Base-by-base conservation (phyloP, 352 stramenopile species). In the Globisporangium irregulare region DNA sequence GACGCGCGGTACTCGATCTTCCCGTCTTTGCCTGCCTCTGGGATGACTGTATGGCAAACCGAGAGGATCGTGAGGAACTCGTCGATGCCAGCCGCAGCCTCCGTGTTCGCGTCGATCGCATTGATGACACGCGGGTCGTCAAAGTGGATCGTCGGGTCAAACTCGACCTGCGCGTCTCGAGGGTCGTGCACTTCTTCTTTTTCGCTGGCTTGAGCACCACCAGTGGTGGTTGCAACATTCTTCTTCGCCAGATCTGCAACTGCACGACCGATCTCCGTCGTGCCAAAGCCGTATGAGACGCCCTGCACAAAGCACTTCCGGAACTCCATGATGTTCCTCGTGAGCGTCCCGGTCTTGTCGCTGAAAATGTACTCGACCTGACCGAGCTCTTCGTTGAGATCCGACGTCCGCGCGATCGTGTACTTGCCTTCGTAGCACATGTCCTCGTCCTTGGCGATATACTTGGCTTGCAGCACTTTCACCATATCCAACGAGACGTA, bases 331-430 rank as follows among this genome's bases (percentile, higher is more conserved):
- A 99, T 91, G 82, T 99, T 99, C 63, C 94, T 90, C n/a, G 98
- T 99, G 38, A 99, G 82, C 36, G 98, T 99, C 9, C 98, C 98
- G 9, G 98, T 99, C 76, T 99, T 99, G 78, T 99, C 97, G 29
- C 87, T 98, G 82, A 99, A 99, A 15, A 99, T 96, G 69, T 99
- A 98, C 68, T 98, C 83, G 29, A 99, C 88, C 76, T 98, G 90
- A 1, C 97, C 97, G 2, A 98, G 73, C 60, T 98, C 91, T 73
- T 97, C 93, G 58, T 96, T 97, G 58, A 98, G 73, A 61, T 97
- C 90, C 0, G 91, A 96, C 7, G 88, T 97, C 12, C 94, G 79
- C 14, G 86, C 92, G 36, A 93, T 85, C 34, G 91, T 87, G 34
- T 75, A 86, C 22, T 84, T 97, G 57, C 91, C 90, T 38, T 92